Base-by-base conservation (phyloP, 1,284 basidiomycete species). In the Irpex sp. region DNA sequence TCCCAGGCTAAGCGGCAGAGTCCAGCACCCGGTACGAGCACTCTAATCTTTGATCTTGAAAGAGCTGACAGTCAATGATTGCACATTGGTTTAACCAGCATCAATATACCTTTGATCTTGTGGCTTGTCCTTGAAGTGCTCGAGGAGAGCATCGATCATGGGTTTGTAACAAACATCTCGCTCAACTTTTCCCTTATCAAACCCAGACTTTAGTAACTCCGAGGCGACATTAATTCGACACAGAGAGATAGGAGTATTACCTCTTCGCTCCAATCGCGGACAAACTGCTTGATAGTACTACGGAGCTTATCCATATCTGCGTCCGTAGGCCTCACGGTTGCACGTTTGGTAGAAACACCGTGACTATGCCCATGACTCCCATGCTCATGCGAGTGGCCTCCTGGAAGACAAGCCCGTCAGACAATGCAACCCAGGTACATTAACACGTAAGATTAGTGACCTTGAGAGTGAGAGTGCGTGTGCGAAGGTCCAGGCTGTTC, bases 241-340 rank as follows among this genome's bases (percentile, higher is more conserved):
- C 39, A 43, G 8, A 15, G 4, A 43, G 37, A 39, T 9, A 47
- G 19, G 49, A 11, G 19, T 33, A 49, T 58, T 43, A 69, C 70
- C 79, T 93, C 88, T 66, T 80, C 82, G 62, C 90, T 92, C 95
- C 95, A 97, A 70, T 97, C 95, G 11, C 94, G 83, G 7, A 95
- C 94, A 61, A 96, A 89, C 68, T 95, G 94, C 70, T 95, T 93
- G 47, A 97, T 76, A 0, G 94, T 96, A 70, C 92, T 94, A 63
- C 93, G 80, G 31, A 97, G 78, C 71, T 96, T 96, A 74, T 97
- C 90, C 86, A 91, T 89, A 69, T 92, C 89, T 67, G 83, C 83
- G 37, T 91, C 89, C 1, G 82, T 86, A 1, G 86, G 83, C 63
- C 78, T 81, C 83, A 26, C 71, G 74, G 50, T 73, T 74, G 17